Base-by-base conservation (phyloP, 1,284 basidiomycete genomes). In the Rhodofomes roseus region DNA sequence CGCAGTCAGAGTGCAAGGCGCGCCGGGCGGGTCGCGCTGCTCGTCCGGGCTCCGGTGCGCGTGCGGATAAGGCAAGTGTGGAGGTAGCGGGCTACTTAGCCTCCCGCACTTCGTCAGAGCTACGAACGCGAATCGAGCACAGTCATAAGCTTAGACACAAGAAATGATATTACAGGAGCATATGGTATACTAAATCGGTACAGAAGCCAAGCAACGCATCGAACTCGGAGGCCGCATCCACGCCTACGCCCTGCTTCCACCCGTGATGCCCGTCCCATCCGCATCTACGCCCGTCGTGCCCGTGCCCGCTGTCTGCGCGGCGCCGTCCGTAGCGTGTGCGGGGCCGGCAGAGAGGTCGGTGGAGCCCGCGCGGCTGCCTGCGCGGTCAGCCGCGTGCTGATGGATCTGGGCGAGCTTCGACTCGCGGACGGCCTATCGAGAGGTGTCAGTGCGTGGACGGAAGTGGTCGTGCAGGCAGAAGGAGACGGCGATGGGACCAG, bases 351-450 rank as follows among this genome's bases (percentile, higher is more conserved):
- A 1, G 12, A 39, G 34, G 40, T 54, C 57, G 52, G 48, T 18
- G 23, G 36, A 54, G 20, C 41, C 51, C 7, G 51, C 23, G 41
- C 53, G 52, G 48, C 25, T 18, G 22, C 25, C 11, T 5, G 58
- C 58, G 20, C 54, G 54, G 11, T 48, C 62, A 9, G 65, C 63
- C n/a, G 67, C 71, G 4, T 67, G 67, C 5, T 65, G 66, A 57
- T 71, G 69, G 29, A 72, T 57, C 54, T 71, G 61, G 25, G 70
- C 61, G 44, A 72, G 66, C 61, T 67, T 69, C n/a, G 61, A 56
- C 61, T 72, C 69, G 46, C 71, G 66, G 46, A 62, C 41, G 61
- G 66, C 65, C 70, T 72, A 56, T 46, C 22, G 23, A 25, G n/a
- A 12, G 39, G 37, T 3, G 37, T 39, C 37, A 39, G 37, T 39